Base-by-base conservation (phyloP, 257 asterid genomes). In the Petrea volubilis region DNA sequence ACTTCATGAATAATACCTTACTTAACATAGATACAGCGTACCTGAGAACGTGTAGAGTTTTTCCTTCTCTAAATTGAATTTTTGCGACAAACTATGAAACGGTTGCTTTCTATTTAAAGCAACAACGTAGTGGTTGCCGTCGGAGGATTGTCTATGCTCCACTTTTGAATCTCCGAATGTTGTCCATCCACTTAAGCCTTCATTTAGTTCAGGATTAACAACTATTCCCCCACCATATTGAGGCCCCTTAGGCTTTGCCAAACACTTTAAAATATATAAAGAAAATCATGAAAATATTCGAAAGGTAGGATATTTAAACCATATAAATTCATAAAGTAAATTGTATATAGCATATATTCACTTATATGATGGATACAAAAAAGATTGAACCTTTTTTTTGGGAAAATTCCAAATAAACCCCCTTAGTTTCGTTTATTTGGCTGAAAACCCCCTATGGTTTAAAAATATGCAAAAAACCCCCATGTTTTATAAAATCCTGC, bases 191-290 rank as follows among this genome's bases (percentile, higher is more conserved):
- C 71, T 77, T 59, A 84, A 70, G 7, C 93, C 92, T 11, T 78
- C 67, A 7, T 87, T 40, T 0, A 91, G 11, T 60, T 85, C 92
- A 0, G 97, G 84, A 70, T 84, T 91, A 56, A 56, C 68, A 7
- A 82, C 91, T 15, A 87, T 80, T 6, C 96, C 96, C 68, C 96
- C 97, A 6, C 40, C 71, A 56, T 91, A 91, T 28, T 79, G 96
- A 34, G 97, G 72, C 14, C 29, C 64, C 0, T 38, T 67, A 0
- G 96, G 97, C 47, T 41, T 71, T 17, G 53, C 50, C 78, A 91
- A 73, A 67, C 96, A 91, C 90, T 91, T 70, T 0, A 18, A 55
- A 12, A 50, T 28, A 60, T 5, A 2, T 0, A 3, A 49, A 15
- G 6, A 4, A 17, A 43, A 58, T 55, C 24, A 14, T 13, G 7